A percentile compares a stretch with the other conserved stretches of the same genome.
Conservation (phyloP, 164 flowering plant genomes). For the grape (Vitis vinifera) region DNA sequence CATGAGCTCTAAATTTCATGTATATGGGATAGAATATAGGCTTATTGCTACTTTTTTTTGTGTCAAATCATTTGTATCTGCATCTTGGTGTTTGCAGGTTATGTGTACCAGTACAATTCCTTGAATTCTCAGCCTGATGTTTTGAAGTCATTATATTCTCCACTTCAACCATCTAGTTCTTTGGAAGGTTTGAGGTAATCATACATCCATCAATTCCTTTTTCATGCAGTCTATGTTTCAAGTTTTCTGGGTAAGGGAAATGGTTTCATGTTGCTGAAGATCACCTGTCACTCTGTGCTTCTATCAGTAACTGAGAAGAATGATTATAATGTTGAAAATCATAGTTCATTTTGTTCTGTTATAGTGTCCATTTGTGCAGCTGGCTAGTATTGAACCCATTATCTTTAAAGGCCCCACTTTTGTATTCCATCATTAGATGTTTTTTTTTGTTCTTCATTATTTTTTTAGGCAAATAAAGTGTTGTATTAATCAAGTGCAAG, state of each 20-base stretch:
- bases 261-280: not conserved
- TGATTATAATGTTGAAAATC: too few relatives aligned
- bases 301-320: too few relatives aligned
- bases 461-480: too few relatives aligned
- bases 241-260: not conserved
- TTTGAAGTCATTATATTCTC: conserved; percentile 90
- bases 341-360: too few relatives aligned
- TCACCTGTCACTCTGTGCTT: too few relatives aligned
- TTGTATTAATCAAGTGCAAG: too few relatives aligned
- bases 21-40: too few relatives aligned
- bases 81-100: conserved; percentile 48
- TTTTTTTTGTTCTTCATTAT: too few relatives aligned
- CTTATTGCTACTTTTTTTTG: not conserved
- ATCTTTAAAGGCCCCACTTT: too few relatives aligned
- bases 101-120: conserved; percentile 83
- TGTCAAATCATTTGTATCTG: not conserved
- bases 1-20: not conserved
- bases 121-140: conserved; percentile 94
- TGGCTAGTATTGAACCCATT: too few relatives aligned
- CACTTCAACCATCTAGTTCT: conserved; percentile 89
- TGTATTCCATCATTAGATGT: too few relatives aligned
- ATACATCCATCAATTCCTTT: not conserved
- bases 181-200: conserved; percentile 81
- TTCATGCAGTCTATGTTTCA: not conserved
- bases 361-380: too few relatives aligned